Evolutionary conservation across 2,329 filamentous ascomycete genomes (phyloP).

Genomic region (Ilyonectria robusta): DNA sequence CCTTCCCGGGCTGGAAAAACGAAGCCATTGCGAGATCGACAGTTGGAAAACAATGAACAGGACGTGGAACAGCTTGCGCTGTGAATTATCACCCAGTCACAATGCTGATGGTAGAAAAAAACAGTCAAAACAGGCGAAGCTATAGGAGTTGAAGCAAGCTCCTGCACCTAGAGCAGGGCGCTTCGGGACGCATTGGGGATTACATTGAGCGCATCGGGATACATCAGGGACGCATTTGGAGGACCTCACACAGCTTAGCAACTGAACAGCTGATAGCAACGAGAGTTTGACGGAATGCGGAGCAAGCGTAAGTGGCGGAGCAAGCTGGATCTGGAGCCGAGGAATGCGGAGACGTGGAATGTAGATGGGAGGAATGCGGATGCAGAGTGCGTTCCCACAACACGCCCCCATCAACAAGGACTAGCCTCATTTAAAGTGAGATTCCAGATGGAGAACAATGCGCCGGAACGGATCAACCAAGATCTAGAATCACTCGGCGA

Average conservation of each 20-base stretch:
- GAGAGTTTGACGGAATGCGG: background rate
- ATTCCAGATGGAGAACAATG: too few relatives aligned
- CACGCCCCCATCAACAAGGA: too few relatives aligned
- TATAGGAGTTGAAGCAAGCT: background rate
- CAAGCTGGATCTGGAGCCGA: background rate
- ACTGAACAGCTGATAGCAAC: background rate
- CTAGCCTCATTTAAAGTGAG: too few relatives aligned
- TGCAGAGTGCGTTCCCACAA: too few relatives aligned
- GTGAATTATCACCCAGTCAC: conserved; percentile 6
- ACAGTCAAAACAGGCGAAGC: background rate
- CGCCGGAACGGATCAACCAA: too few relatives aligned
- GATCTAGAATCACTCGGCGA: too few relatives aligned
- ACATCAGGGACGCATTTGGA: too few relatives aligned
- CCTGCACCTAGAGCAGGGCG: background rate
- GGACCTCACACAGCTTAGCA: too few relatives aligned
- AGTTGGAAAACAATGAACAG: conserved; percentile 4
- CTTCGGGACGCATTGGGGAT: too few relatives aligned
- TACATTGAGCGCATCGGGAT: too few relatives aligned
- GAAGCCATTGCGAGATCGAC: conserved; percentile 20
- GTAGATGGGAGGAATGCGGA: background rate
- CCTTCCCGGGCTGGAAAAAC: conserved; percentile 26
- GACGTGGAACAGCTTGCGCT: conserved; percentile 11
- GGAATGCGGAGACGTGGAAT: background rate
- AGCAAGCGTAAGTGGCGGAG: background rate
- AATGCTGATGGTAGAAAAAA: conserved; percentile 1